Conservation (phyloP, 768 basidiomycete species). For the Dendrothele bispora region DNA sequence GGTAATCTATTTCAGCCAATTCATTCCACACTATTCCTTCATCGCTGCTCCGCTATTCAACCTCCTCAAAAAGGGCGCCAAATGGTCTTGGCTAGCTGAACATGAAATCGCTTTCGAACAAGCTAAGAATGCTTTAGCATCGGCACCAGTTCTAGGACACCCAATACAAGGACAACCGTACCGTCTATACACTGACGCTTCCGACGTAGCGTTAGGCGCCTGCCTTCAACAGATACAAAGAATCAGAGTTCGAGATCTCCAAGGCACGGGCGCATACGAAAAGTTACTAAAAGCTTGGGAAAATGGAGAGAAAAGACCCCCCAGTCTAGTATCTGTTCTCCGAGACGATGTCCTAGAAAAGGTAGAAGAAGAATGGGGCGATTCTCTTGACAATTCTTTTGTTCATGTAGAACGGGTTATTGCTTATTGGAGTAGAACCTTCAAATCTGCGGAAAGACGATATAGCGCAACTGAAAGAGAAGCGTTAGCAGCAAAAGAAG, state of each 20-base stretch:
- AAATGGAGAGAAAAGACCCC: slow-evolving; percentile 7
- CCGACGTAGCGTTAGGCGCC: slow-evolving; percentile 19
- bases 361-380: slow-evolving; percentile 1
- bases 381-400: too few relatives aligned
- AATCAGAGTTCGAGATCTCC: slow-evolving; percentile 6
- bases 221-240: slow-evolving; percentile 14
- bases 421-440: slow-evolving; percentile 16
- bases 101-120: slow-evolving; percentile 17
- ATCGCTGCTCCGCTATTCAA: too few relatives aligned
- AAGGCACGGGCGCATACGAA: slow-evolving; percentile 8
- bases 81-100: too few relatives aligned
- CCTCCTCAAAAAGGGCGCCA: too few relatives aligned
- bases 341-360: slow-evolving; percentile 8
- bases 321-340: too few relatives aligned
- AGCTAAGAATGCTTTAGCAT: slow-evolving; percentile 9
- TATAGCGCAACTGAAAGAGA: slow-evolving; percentile 28
- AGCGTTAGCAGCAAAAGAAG: too few relatives aligned
- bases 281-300: slow-evolving; percentile 4
- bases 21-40: too few relatives aligned
- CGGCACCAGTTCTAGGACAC: slow-evolving; percentile 22
- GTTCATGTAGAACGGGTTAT: slow-evolving; percentile 20
- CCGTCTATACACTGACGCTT: slow-evolving; percentile 25
- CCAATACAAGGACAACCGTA: slow-evolving; percentile 15
- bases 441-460: slow-evolving; percentile 20
- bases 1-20: too few relatives aligned